phyloP scores from a whole-genome alignment of 1,284 basidiomycete species.

The Limonomyces culmigenus region DNA sequence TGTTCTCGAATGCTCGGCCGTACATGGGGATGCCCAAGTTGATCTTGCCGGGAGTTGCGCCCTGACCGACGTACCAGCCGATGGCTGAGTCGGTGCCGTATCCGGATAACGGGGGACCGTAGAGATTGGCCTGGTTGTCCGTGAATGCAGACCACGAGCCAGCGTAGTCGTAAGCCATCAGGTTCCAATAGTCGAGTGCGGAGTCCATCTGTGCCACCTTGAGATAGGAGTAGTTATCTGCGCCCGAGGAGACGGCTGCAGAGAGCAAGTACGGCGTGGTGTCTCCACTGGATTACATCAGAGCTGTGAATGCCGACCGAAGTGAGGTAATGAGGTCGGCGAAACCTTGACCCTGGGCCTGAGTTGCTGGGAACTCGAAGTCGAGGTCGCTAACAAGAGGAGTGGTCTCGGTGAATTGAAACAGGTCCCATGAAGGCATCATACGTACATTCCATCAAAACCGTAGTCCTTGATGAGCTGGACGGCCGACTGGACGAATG shows the following conservation, averaged over 20 bases:
- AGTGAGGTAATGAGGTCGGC: conserved; percentile 39
- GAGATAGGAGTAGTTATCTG: conserved; percentile 48
- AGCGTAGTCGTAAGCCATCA: conserved; percentile 80
- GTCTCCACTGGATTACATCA: conserved; percentile 40
- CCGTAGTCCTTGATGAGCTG: conserved; percentile 73
- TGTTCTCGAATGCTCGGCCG: conserved; percentile 72
- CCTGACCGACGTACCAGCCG: conserved; percentile 43
- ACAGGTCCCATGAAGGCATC: not conserved
- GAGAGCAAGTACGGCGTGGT: conserved; percentile 38
- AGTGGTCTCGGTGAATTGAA: not conserved
- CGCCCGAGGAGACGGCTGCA: conserved; percentile 46
- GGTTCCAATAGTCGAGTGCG: conserved; percentile 73
- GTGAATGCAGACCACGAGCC: conserved; percentile 48
- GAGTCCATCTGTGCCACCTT: conserved; percentile 58
- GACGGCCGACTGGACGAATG: conserved; percentile 60
- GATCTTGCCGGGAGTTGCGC: conserved; percentile 61
- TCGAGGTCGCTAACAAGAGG: conserved; percentile 37
- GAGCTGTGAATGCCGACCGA: conserved; percentile 33
- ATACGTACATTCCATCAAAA: conserved; percentile 63
- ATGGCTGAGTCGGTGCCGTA: conserved; percentile 63
- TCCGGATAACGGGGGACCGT: conserved; percentile 39
- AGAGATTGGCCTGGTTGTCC: conserved; percentile 57
- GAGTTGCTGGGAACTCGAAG: conserved; percentile 42
- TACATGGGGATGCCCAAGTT: conserved; percentile 69
- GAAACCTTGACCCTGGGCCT: conserved; percentile 37